Evolutionary conservation across 176 grass and related monocot species (phyloP), one percentile per base, ranked within the genome.

Genomic region (Chloris gayana): DNA sequence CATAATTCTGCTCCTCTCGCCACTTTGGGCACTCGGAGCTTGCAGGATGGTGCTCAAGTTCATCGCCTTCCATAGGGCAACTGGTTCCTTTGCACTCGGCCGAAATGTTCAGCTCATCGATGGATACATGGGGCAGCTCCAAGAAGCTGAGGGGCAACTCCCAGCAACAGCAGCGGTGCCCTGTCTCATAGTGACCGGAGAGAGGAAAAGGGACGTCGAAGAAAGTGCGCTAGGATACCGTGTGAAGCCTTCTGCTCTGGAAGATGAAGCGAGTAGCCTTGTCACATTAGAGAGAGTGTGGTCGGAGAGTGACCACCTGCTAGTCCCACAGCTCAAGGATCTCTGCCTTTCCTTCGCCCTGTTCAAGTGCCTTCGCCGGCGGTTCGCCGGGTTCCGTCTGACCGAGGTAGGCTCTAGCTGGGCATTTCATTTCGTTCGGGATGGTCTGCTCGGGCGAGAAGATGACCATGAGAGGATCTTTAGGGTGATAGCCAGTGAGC

Each of bases 351-450:
- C 72, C 12, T 75, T 75, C 13, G 33, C 22, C 2, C 33, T 75
- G 12, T 75, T 75, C 72, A 75, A 75, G 21, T 75, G 72, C 51
- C 33, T 58, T 9, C 72, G 72, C 72, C 14, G 72, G 22, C 50
- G 53, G 53, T 26, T 75, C 6, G 72, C 72, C 13, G 72, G 72
- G 21, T 59, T 39, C 51, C 51, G 0, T 7, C 35, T 62, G 1
- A 56, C 74, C 0, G 38, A 77, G 74, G 74, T 57, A 0, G 25
- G 58, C 25, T 76, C 74, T 8, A 76, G 15, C 25, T 46, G 74
- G 74, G 58, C 74, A 10, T 45, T 45, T 63, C 58, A 8, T 22
- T 76, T 76, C 17, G 74, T 76, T 2, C 18, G 38, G 0, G 25
- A 32, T 0, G 37, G 74, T 14, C 38, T 76, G 10, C 58, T 76